phyloP scores from a whole-genome alignment of 2,329 filamentous ascomycete genomes.

The Fusarium verticillioides region DNA sequence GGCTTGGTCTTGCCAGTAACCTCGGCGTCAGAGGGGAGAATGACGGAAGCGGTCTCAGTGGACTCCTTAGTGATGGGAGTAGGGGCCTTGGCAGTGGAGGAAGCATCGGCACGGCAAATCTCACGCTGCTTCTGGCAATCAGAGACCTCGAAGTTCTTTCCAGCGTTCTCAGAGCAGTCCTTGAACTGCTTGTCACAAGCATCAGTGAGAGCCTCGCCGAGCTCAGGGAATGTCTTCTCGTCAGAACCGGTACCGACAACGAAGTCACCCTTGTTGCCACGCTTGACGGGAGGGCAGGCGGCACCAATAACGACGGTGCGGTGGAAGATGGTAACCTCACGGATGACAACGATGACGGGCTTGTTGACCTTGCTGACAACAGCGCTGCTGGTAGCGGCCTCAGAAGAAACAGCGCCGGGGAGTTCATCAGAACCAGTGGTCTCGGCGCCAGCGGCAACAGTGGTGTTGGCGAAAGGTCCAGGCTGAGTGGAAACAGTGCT shows the following conservation, averaged over 20 bases:
- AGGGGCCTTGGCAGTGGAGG: slow-evolving; percentile 37
- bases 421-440: slow-evolving; percentile 16
- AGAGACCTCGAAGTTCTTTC: slow-evolving; percentile 40
- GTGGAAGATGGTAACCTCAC: slow-evolving; percentile 40
- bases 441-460: slow-evolving; percentile 14
- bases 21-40: slow-evolving; percentile 42
- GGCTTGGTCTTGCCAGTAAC: slow-evolving; percentile 25
- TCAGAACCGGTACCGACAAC: slow-evolving; percentile 36
- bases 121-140: slow-evolving; percentile 43
- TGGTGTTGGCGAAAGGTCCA: slow-evolving; percentile 37
- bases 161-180: slow-evolving; percentile 37
- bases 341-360: slow-evolving; percentile 39
- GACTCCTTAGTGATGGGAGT: slow-evolving; percentile 34
- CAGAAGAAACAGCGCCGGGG: slow-evolving; percentile 10
- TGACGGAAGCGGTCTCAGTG: slow-evolving; percentile 41
- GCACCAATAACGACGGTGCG: slow-evolving; percentile 40
- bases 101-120: slow-evolving; percentile 39
- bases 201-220: slow-evolving; percentile 37
- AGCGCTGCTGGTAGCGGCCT: slow-evolving; percentile 30
- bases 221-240: slow-evolving; percentile 32
- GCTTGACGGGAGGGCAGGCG: slow-evolving; percentile 42
- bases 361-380: slow-evolving; percentile 29
- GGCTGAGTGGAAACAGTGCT: slow-evolving; percentile 18
- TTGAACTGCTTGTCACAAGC: slow-evolving; percentile 44
- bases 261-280: slow-evolving; percentile 32